Percentiles rank a stretch among this genome's conserved stretches.
phyloP scores from a whole-genome alignment of 306 rosid species.

The Cicer judaicum region DNA sequence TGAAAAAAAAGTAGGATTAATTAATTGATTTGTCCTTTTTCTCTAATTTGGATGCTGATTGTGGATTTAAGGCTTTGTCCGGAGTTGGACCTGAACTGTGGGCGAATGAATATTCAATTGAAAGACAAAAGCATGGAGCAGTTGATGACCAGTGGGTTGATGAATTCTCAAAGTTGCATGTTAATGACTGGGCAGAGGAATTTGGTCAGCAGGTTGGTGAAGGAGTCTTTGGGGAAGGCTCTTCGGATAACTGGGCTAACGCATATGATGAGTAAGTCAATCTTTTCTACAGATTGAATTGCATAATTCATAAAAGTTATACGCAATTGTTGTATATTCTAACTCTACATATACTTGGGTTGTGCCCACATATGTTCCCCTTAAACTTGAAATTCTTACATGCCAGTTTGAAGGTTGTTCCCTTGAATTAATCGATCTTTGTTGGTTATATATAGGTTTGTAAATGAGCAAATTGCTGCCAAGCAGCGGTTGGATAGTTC shows the following conservation, averaged over 20 bases:
- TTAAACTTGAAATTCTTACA: slow-evolving; percentile 6
- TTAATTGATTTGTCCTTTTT: slow-evolving; percentile 12
- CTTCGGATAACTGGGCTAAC: slow-evolving; percentile 80
- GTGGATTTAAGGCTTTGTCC: slow-evolving; percentile 61
- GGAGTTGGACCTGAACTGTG: slow-evolving; percentile 64
- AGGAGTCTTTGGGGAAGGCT: slow-evolving; percentile 65
- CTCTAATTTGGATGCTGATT: slow-evolving; percentile 40
- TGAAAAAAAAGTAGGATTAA: slow-evolving; percentile 9
- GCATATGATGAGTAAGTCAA: slow-evolving; percentile 88
- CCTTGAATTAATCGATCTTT: slow-evolving; percentile 42
- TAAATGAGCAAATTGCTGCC: slow-evolving; percentile 76
- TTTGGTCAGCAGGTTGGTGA: slow-evolving; percentile 82
- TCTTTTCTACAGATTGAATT: slow-evolving; percentile 8
- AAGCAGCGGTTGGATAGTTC: slow-evolving; percentile 72
- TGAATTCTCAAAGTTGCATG: slow-evolving; percentile 88
- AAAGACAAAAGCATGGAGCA: slow-evolving; percentile 51
- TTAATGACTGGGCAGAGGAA: slow-evolving; percentile 93
- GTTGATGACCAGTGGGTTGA: slow-evolving; percentile 86
- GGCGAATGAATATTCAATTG: slow-evolving; percentile 80
- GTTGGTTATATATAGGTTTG: slow-evolving; percentile 59
- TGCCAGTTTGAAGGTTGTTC: slow-evolving; percentile 2
- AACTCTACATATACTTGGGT: neutral
- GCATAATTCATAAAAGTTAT: neutral
- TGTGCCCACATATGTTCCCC: slow-evolving; percentile 18
- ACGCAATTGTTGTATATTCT: slow-evolving; percentile 1